Evolutionary conservation across 2,329 filamentous ascomycete species (phyloP), one percentile per base, ranked within the genome.

Genomic region (Diatrype stigma): DNA sequence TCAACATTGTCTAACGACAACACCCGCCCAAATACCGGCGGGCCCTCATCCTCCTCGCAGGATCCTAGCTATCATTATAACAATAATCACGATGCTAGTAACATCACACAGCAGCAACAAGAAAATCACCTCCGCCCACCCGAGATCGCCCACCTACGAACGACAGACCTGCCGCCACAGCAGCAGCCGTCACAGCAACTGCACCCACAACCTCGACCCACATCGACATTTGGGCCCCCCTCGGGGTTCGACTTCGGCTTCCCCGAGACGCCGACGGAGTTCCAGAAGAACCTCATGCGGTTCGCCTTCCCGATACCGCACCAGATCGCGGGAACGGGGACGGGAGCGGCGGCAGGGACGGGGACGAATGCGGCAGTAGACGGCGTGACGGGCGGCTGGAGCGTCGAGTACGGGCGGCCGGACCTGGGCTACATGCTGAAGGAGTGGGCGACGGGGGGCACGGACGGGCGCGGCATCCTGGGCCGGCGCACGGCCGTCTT

Each of bases 391-490:
- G 86, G 90, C 58, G 89, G 91, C 49, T 96, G 93, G 90, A 88
- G 82, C 57, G 90, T 94, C 14, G 92, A 96, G 70, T 96, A 96
- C 68, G 91, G 91, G 17, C 83, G 93, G 0, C 93, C 93, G 0
- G 87, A 96, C 60, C 81, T 97, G 34, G 87, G 89, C 1, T 93
- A 87, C 67, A 90, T 96, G 82, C 79, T 97, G 49, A 85, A 83
- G 62, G 85, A 94, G 57, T 86, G 91, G 80, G 88, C 89, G 4
- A 85, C 82, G 21, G 86, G 85, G n/a, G 85, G 85, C 48, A 59
- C 74, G 0, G 81, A 86, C 56, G 82, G 84, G 2, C 73, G 82
- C 44, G 84, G 84, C 1, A 84, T 86, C 50, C 86, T 95, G 51
- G 92, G 93, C 2, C 78, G 87, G 42, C 76, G 90, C 51, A 91